Conservation (phyloP, 768 basidiomycete species). For the Pisolithus marmoratus region DNA sequence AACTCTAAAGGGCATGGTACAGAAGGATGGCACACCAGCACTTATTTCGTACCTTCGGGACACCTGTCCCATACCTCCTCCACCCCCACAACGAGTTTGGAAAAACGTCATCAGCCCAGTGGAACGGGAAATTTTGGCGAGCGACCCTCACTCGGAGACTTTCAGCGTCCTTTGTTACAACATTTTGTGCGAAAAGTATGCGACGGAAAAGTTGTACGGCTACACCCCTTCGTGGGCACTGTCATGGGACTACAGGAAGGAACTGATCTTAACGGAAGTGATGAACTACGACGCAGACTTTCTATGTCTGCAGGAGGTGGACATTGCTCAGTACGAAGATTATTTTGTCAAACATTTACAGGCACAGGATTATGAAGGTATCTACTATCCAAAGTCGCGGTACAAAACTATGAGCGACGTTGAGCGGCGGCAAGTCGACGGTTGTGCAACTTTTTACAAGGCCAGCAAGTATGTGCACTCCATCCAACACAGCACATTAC, state of each 20-base stretch:
- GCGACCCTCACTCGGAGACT: constrained; percentile 67
- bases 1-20: constrained; percentile 69
- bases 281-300: constrained; percentile 80
- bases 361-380: constrained; percentile 80
- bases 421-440: constrained; percentile 87
- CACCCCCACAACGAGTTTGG: constrained; percentile 81
- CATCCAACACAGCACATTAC: not conserved
- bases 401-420: constrained; percentile 88
- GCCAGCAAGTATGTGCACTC: constrained; percentile 60
- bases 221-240: constrained; percentile 98
- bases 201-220: constrained; percentile 84
- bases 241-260: constrained; percentile 91
- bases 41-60: constrained; percentile 91
- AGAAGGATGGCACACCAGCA: constrained; percentile 91
- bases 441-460: constrained; percentile 96
- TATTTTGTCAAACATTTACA: constrained; percentile 75
- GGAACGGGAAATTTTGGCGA: constrained; percentile 52
- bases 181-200: constrained; percentile 87
- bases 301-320: constrained; percentile 93
- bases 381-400: constrained; percentile 87
- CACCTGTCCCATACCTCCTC: constrained; percentile 73
- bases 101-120: constrained; percentile 51
- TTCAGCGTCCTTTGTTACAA: constrained; percentile 88
- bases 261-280: constrained; percentile 80
- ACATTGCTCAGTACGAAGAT: constrained; percentile 87